Conservation (phyloP, 768 basidiomycete genomes). For the Pulveroboletus sp. region DNA sequence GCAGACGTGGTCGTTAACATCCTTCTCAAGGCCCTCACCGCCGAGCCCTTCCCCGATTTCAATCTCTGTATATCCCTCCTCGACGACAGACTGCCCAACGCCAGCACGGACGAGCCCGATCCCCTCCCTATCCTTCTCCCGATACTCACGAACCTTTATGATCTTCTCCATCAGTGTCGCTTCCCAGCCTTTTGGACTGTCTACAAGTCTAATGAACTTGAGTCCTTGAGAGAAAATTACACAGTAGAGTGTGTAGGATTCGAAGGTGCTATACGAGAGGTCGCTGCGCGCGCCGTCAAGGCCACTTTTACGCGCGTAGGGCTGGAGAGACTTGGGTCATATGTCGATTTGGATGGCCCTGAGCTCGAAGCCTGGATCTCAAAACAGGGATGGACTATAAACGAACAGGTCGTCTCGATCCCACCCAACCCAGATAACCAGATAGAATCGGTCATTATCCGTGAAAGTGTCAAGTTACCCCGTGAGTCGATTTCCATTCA, state of each 20-base stretch:
- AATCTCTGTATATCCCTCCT: conserved; percentile 91
- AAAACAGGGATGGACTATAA: conserved; percentile 64
- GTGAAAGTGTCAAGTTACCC: conserved; percentile 75
- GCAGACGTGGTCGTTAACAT: conserved; percentile 92
- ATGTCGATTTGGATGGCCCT: conserved; percentile 63
- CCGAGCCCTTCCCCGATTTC: conserved; percentile 87
- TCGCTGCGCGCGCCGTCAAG: conserved; percentile 71
- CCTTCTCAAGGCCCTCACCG: conserved; percentile 85
- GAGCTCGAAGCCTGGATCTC: conserved; percentile 58
- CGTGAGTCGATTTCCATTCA: conserved; percentile 47
- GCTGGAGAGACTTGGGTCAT: conserved; percentile 61
- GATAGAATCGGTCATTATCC: conserved; percentile 79
- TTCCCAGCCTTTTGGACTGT: conserved; percentile 84
- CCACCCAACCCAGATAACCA: conserved; percentile 87
- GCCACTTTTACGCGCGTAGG: conserved; percentile 76
- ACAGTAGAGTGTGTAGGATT: conserved; percentile 81
- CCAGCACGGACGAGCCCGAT: conserved; percentile 73
- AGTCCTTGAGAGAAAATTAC: conserved; percentile 77
- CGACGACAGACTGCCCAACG: conserved; percentile 59
- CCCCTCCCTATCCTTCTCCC: conserved; percentile 71
- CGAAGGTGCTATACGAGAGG: conserved; percentile 76
- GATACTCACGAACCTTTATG: conserved; percentile 60
- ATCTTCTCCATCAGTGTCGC: conserved; percentile 75
- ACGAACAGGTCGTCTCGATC: conserved; percentile 58
- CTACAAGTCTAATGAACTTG: conserved; percentile 67